Conservation (phyloP, 495 filamentous ascomycete species). For the Penicillium angulare region DNA sequence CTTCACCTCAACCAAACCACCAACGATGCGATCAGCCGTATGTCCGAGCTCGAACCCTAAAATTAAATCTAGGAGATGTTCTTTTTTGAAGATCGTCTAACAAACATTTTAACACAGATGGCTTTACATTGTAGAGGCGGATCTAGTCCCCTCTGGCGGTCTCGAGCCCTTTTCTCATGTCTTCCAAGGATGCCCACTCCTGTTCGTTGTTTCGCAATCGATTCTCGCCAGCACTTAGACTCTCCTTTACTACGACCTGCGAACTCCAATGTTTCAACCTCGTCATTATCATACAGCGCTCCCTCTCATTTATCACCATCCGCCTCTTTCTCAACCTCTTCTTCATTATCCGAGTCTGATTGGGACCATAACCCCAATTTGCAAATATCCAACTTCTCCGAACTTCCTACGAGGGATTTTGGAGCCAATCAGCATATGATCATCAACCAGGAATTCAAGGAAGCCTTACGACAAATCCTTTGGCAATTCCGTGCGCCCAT, state of each 20-base stretch:
- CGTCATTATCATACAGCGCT: slow-evolving; percentile 18
- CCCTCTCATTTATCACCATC: slow-evolving; percentile 14
- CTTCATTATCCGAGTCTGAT: slow-evolving; percentile 38
- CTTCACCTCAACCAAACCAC: slow-evolving; percentile 14
- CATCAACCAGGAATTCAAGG: slow-evolving; percentile 92
- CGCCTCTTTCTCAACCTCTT: slow-evolving; percentile 39
- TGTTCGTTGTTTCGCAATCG: slow-evolving; percentile 28
- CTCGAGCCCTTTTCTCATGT: slow-evolving; percentile 18
- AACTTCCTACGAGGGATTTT: slow-evolving; percentile 84
- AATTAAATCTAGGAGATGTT: background rate
- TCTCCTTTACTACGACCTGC: slow-evolving; percentile 20
- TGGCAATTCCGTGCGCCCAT: slow-evolving; percentile 95
- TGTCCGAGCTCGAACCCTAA: slow-evolving; percentile 12
- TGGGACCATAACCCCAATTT: slow-evolving; percentile 84
- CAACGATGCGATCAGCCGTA: slow-evolving; percentile 39
- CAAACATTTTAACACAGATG: slow-evolving; percentile 4
- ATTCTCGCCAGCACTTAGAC: slow-evolving; percentile 15
- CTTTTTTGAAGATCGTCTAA: no score
- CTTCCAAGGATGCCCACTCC: slow-evolving; percentile 21
- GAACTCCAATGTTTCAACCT: slow-evolving; percentile 9
- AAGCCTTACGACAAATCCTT: slow-evolving; percentile 79
- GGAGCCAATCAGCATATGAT: slow-evolving; percentile 94
- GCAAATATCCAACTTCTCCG: slow-evolving; percentile 74
- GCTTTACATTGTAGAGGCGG: slow-evolving; percentile 24
- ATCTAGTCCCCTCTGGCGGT: slow-evolving; percentile 23